Evolutionary conservation across 768 basidiomycete species (phyloP).

Genomic region (Porpolomopsis calyptriformis): DNA sequence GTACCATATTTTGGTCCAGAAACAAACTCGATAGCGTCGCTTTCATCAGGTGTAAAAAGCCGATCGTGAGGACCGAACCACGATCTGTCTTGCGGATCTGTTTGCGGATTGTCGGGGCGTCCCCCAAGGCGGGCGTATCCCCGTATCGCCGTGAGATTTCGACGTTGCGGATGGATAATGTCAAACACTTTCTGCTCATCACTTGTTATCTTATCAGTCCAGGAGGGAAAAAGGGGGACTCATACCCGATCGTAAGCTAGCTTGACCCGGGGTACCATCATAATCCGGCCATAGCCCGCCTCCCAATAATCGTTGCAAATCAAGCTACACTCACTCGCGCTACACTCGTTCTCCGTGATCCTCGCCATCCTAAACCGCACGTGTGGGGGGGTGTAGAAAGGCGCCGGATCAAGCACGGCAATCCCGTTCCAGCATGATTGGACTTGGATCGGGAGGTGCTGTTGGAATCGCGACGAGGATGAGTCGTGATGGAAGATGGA

Average conservation of each 20-base stretch:
- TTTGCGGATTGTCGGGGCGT: conserved; percentile 88
- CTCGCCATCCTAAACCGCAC: conserved; percentile 94
- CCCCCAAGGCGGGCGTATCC: conserved; percentile 95
- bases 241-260: conserved; percentile 82
- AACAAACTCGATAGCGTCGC: conserved; percentile 60
- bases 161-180: conserved; percentile 81
- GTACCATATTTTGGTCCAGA: conserved; percentile 80
- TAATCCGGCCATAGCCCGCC: conserved; percentile 88
- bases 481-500: conserved; percentile 78
- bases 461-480: conserved; percentile 74
- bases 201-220: neutral
- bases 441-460: conserved; percentile 89
- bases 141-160: conserved; percentile 92
- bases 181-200: conserved; percentile 74
- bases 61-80: conserved; percentile 99
- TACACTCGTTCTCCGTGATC: conserved; percentile 82
- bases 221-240: conserved; percentile 5
- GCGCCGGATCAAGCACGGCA: conserved; percentile 89
- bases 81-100: conserved; percentile 93
- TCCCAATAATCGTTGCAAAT: conserved; percentile 99
- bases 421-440: conserved; percentile 99
- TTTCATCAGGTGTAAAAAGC: conserved; percentile 84
- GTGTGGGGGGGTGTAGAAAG: conserved; percentile 85
- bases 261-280: conserved; percentile 97
- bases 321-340: conserved; percentile 88